phyloP scores from a whole-genome alignment of 1,284 basidiomycete genomes.

The Cryptococcus floricola region DNA sequence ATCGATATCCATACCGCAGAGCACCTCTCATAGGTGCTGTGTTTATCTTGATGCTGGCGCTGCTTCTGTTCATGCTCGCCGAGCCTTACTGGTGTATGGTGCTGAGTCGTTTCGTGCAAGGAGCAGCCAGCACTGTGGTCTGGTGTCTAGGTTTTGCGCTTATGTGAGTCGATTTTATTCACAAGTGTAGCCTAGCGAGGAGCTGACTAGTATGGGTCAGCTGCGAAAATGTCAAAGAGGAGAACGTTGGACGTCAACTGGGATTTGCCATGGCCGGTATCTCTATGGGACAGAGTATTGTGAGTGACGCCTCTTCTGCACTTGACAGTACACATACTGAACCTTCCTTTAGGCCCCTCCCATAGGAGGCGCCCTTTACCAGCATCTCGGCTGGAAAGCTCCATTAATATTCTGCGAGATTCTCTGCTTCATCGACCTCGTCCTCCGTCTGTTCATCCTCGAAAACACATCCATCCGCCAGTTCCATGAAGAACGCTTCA shows the following conservation, averaged over 20 bases:
- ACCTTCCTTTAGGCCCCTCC: constrained; percentile 52
- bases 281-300: constrained; percentile 54
- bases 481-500: constrained; percentile 11
- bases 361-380: constrained; percentile 64
- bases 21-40: constrained; percentile 58
- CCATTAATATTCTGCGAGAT: constrained; percentile 70
- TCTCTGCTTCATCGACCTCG: constrained; percentile 59
- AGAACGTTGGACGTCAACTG: constrained; percentile 62
- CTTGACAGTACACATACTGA: background rate
- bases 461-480: constrained; percentile 49
- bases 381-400: constrained; percentile 64
- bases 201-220: constrained; percentile 37
- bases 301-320: constrained; percentile 49
- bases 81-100: constrained; percentile 67
- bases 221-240: constrained; percentile 64
- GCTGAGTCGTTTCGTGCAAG: constrained; percentile 66
- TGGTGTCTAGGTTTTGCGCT: constrained; percentile 55
- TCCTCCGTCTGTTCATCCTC: constrained; percentile 53
- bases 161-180: constrained; percentile 8
- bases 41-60: constrained; percentile 43
- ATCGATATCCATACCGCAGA: constrained; percentile 55
- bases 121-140: constrained; percentile 66
- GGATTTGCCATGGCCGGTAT: constrained; percentile 69
- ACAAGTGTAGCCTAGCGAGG: background rate
- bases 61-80: constrained; percentile 73